phyloP scores from a whole-genome alignment of 2,329 filamentous ascomycete species.

The Nothopassalora personata region DNA sequence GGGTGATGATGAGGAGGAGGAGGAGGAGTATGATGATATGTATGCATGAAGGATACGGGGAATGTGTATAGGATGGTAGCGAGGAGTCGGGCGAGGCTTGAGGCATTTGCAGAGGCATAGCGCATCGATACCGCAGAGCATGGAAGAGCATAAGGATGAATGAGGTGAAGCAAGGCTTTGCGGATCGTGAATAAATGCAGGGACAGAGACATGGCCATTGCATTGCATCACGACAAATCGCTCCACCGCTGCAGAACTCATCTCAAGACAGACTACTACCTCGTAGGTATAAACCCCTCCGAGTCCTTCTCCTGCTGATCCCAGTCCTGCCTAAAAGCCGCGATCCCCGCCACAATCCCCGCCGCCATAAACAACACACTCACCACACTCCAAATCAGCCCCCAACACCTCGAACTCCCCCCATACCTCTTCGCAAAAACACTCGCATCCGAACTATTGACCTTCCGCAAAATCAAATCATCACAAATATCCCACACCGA shows the following conservation, averaged over 20 bases:
- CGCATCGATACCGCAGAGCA: too few species aligned
- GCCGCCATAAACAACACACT: slow-evolving; percentile 65
- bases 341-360: slow-evolving; percentile 70
- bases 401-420: slow-evolving; percentile 76
- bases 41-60: slow-evolving; percentile 31
- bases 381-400: slow-evolving; percentile 70
- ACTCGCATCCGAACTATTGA: slow-evolving; percentile 73
- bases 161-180: too few species aligned
- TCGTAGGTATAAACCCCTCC: slow-evolving; percentile 57
- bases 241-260: neutral
- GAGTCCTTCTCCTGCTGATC: slow-evolving; percentile 64
- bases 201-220: neutral
- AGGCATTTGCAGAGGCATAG: too few species aligned
- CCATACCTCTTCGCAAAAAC: slow-evolving; percentile 74
- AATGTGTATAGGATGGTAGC: too few species aligned
- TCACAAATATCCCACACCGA: slow-evolving; percentile 84
- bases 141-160: too few species aligned
- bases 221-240: too few species aligned
- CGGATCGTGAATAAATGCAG: neutral
- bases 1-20: slow-evolving; percentile 49
- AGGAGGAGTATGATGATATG: slow-evolving; percentile 50
- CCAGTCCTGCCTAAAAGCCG: slow-evolving; percentile 67
- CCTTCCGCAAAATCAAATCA: slow-evolving; percentile 72
- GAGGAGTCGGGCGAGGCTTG: too few species aligned
- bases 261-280: neutral